Evolutionary conservation across 148 eudicot species (phyloP), one percentile per base, ranked within the genome.

Genomic region (Polygonum aviculare): DNA sequence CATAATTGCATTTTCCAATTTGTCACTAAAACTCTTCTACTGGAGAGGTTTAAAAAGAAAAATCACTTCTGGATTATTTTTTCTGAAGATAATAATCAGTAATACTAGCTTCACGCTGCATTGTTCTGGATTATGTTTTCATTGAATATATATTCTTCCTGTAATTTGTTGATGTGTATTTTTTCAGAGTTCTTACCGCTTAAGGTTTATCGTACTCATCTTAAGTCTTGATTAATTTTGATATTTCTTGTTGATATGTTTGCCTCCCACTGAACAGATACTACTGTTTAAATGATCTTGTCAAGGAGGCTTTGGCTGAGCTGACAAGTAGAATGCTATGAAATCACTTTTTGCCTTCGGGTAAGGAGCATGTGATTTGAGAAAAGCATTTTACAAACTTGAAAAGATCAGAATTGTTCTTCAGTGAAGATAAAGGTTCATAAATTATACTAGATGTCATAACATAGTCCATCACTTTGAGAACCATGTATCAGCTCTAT

Each of bases 201-300:
- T n/a, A n/a, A n/a, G n/a, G n/a, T n/a, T n/a, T n/a, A n/a, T n/a
- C n/a, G n/a, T 36, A 14, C 44, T 67, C 19, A 7, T 3, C 44
- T 14, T 16, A 36, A 67, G 44, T 67, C 19, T 67, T n/a, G 71
- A 16, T 67, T 16, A n/a, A 35, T 67, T 35, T 67, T 36, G 38
- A 15, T 72, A 72, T 72, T 40, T 19, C 15, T 18, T 45, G 74
- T 35, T 72, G 50, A 44, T 72, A n/a, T 19, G 11, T 21, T 44
- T 72, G 45, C 52, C 52, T 44, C 71, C 11, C 71, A 4, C 52
- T 72, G 50, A 72, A 72, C 51, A 72, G 74, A 44, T 72, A 72
- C 50, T 72, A 7, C 45, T 72, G 74, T 35, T 72, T 72, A 48
- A 48, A n/a, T 48, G 54, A 72, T 48, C 74, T 36, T 8, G 74